Base-by-base conservation (phyloP, 345 rosid genomes). In the Passiflora organensis region DNA sequence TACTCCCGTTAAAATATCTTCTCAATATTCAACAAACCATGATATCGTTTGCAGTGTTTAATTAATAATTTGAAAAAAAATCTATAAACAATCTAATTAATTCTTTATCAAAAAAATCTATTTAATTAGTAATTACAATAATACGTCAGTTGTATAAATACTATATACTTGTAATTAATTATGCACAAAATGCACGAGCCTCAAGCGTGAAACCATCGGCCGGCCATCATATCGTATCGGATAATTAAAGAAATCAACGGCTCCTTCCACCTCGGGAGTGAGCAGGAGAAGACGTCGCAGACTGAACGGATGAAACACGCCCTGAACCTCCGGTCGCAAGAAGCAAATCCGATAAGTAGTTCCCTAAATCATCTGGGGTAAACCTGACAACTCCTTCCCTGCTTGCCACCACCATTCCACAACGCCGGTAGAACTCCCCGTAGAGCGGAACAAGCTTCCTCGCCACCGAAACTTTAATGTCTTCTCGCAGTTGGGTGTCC, bases 351-450 rank as follows among this genome's bases (percentile, higher is more conserved):
- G 85, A 75, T 20, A 89, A 20, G 77, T 73, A 77, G 65, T 76
- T 77, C 51, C 51, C 83, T 28, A 86, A 51, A 59, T 86, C 86
- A 23, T 70, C 80, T n/a, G 97, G 95, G 74, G 76, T 55, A 72
- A 53, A 82, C 61, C 61, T 71, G 68, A 82, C 82, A 58, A 74
- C 52, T n/a, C 69, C 58, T 12, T 53, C 66, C 9, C 75, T 64
- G 2, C 49, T 48, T 14, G 34, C 43, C 41, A 28, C 70, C 42
- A 54, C 56, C 0, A 8, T 6, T 42, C 78, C 58, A 51, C 78
- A 66, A 56, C 6, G 59, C 54, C 67, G 69, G 53, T 81, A 81
- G 36, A 91, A 74, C 37, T 73, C 80, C 34, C 65, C 50, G 59
- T 85, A 93, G 15, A 37, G 59, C 70, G 69, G 74, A 11, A 53